Evolutionary conservation across 1,139 yeast species (phyloP), one percentile per base, ranked within the genome.

Genomic region (Scheffersomyces lignicola): DNA sequence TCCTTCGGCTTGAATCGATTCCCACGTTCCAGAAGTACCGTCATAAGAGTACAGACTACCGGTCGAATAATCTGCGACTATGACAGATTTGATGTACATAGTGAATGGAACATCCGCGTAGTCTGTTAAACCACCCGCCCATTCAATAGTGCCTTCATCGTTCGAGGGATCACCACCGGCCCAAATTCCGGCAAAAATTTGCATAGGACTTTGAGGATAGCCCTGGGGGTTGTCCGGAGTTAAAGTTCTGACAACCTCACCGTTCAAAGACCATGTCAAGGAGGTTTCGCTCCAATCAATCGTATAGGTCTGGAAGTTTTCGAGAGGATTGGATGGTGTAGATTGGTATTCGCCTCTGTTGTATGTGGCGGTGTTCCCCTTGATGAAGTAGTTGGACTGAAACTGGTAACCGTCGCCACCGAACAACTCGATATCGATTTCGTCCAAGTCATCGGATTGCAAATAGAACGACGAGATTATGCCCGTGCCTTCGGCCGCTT

Each of bases 41-140:
- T 71, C 57, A 58, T 87, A 88, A 30, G 66, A 53, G 58, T 89
- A 88, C 42, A 73, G 71, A 1, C 71, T 51, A 29, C 97, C 96
- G 12, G 87, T 72, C 3, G 96, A 87, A 58, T 88, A 89, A 58
- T 89, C 96, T 23, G 79, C 65, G 12, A 85, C 86, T 28, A 72
- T 58, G 28, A 88, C 51, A 4, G 73, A 66, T 50, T 81, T 69
- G 43, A 89, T 73, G 45, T 72, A 54, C 86, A 85, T 85, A 24
- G 79, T 56, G 56, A 78, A 85, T 31, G 94, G 92, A 24, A 79
- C 88, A 30, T 72, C 50, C 10, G 73, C 45, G 52, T 76, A 83
- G 55, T 84, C 82, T 10, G 88, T 79, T n/a, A 47, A 45, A 34
- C 95, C 95, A 35, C 95, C 94, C 10, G 94, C 92, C 95, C 95